phyloP scores from a whole-genome alignment of 495 filamentous ascomycete species.

The Pseudotulostoma volvatum region DNA sequence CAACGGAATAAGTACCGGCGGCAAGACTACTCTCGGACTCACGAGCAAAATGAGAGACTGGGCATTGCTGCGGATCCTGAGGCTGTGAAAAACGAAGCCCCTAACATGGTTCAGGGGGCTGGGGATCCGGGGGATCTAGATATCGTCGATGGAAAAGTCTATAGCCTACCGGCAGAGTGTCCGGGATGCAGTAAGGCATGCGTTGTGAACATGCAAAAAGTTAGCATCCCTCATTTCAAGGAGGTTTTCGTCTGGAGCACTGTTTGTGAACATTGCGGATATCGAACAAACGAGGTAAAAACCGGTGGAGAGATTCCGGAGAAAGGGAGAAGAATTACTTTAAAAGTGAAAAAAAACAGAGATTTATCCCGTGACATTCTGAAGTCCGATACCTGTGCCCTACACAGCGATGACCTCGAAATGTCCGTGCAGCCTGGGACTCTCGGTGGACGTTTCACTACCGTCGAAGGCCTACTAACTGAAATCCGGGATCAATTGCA shows the following conservation, averaged over 20 bases:
- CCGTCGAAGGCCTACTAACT: conserved; percentile 84
- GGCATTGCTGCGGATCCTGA: conserved; percentile 41
- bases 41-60: conserved; percentile 70
- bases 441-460: conserved; percentile 92
- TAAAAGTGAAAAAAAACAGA: conserved; percentile 51
- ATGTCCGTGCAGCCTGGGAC: conserved; percentile 79
- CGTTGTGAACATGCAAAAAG: conserved; percentile 84
- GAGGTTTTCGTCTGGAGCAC: conserved; percentile 85
- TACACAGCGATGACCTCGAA: conserved; percentile 71
- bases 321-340: conserved; percentile 66
- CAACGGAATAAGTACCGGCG: conserved; percentile 60
- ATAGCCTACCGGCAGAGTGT: conserved; percentile 77
- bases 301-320: conserved; percentile 85
- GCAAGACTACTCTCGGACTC: conserved; percentile 61
- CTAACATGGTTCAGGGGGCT: conserved; percentile 6
- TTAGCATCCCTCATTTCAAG: conserved; percentile 93
- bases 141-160: conserved; percentile 76
- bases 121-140: conserved; percentile 43
- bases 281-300: conserved; percentile 88
- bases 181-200: conserved; percentile 75
- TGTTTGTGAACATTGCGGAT: conserved; percentile 78
- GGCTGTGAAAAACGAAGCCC: conserved; percentile 12
- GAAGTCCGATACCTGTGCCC: conserved; percentile 81
- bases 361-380: conserved; percentile 87
- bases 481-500: conserved; percentile 81